phyloP scores from a whole-genome alignment of 2,329 filamentous ascomycete species.

The Fusarium transvaalense region DNA sequence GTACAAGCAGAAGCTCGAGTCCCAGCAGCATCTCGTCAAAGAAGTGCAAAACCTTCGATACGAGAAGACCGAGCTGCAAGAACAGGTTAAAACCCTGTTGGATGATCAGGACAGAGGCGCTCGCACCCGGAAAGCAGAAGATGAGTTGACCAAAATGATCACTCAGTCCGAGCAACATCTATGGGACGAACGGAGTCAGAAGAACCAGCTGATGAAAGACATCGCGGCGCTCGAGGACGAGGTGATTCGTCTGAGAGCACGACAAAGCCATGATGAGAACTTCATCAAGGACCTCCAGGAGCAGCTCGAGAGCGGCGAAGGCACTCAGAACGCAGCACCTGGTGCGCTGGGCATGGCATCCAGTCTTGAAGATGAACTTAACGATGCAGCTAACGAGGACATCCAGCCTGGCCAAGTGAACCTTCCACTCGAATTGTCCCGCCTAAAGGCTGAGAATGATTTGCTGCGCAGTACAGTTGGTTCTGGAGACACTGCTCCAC shows the following conservation, averaged over 20 bases:
- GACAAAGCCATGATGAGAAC: slow-evolving; percentile 64
- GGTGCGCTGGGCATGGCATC: slow-evolving; percentile 48
- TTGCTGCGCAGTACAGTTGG: slow-evolving; percentile 67
- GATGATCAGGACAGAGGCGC: slow-evolving; percentile 53
- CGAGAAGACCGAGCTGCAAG: slow-evolving; percentile 66
- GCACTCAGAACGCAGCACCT: slow-evolving; percentile 37
- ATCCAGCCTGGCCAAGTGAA: slow-evolving; percentile 50
- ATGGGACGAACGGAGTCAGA: slow-evolving; percentile 60
- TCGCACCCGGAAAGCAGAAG: slow-evolving; percentile 54
- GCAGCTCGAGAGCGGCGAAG: slow-evolving; percentile 60
- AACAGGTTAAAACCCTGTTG: slow-evolving; percentile 57
- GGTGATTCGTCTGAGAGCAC: slow-evolving; percentile 61
- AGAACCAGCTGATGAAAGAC: slow-evolving; percentile 61
- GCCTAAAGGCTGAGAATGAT: slow-evolving; percentile 72
- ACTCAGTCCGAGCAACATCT: slow-evolving; percentile 58
- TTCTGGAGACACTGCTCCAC: slow-evolving; percentile 65
- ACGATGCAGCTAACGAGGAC: slow-evolving; percentile 59
- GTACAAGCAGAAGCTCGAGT: slow-evolving; percentile 72
- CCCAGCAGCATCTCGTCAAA: slow-evolving; percentile 66
- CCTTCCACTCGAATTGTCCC: slow-evolving; percentile 66
- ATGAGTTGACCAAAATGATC: slow-evolving; percentile 58
- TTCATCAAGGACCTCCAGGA: slow-evolving; percentile 72
- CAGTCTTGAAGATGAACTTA: slow-evolving; percentile 72
- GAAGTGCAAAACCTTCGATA: slow-evolving; percentile 68
- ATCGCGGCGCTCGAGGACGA: slow-evolving; percentile 61